phyloP scores from a whole-genome alignment of 1,284 basidiomycete species.

The Malassezia obtusa region DNA sequence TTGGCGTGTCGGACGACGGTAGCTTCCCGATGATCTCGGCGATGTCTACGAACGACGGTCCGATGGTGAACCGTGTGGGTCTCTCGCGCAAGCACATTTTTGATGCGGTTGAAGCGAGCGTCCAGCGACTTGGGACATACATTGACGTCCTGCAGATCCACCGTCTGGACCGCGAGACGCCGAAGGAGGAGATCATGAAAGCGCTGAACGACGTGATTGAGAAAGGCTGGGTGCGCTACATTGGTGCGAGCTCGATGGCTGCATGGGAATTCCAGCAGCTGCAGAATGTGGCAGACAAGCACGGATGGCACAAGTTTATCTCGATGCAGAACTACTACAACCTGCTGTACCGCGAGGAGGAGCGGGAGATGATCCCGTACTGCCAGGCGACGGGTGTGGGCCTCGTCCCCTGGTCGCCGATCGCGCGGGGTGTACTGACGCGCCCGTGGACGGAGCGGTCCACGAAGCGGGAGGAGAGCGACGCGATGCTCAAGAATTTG shows the following conservation, averaged over 20 bases:
- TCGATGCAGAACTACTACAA: slow-evolving; percentile 62
- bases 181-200: slow-evolving; percentile 60
- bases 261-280: slow-evolving; percentile 19
- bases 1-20: slow-evolving; percentile 49
- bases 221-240: slow-evolving; percentile 31
- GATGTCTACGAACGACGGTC: slow-evolving; percentile 19
- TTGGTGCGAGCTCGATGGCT: slow-evolving; percentile 18
- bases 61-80: slow-evolving; percentile 54
- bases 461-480: neutral
- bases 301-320: slow-evolving; percentile 39
- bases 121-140: slow-evolving; percentile 66
- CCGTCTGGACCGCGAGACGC: slow-evolving; percentile 55
- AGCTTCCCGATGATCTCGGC: neutral
- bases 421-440: slow-evolving; percentile 50
- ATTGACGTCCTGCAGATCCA: slow-evolving; percentile 52
- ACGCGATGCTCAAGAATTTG: neutral
- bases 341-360: slow-evolving; percentile 58
- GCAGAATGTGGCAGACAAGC: slow-evolving; percentile 14
- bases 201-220: slow-evolving; percentile 54
- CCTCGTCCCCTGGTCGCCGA: slow-evolving; percentile 51
- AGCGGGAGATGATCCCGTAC: slow-evolving; percentile 61
- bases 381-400: slow-evolving; percentile 53
- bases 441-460: slow-evolving; percentile 29
- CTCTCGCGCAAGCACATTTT: slow-evolving; percentile 72
- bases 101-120: slow-evolving; percentile 62